These are phyloP conservation scores for Cryptococcus neoformans DNA, from an alignment of 1,284 basidiomycete genomes.

Conservation along the genomic window DNA sequence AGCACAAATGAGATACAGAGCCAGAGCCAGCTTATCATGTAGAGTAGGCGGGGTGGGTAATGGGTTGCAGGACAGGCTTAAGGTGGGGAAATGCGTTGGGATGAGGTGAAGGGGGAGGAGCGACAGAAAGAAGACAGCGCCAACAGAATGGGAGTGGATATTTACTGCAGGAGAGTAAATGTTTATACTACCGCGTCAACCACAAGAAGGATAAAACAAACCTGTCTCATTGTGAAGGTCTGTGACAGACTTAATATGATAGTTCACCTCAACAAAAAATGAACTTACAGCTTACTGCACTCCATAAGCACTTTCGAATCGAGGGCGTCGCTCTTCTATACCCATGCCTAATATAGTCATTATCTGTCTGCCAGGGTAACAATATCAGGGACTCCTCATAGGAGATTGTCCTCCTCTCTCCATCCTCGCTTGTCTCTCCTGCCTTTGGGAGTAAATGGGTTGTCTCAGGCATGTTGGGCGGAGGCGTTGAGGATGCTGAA, in stretches of 20 bases:
- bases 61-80: conserved; percentile 14
- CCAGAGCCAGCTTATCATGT: conserved; percentile 64
- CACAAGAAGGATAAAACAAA: conserved; percentile 30
- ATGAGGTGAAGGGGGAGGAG: conserved; percentile 59
- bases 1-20: conserved; percentile 68
- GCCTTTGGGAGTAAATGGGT: neutral
- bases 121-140: conserved; percentile 62
- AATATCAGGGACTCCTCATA: conserved; percentile 33
- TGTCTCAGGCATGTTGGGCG: neutral
- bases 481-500: neutral
- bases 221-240: conserved; percentile 82
- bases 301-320: conserved; percentile 63
- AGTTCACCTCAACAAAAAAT: neutral
- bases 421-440: neutral
- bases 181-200: neutral
- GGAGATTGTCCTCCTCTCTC: conserved; percentile 12
- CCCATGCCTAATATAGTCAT: conserved; percentile 68
- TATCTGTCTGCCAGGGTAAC: conserved; percentile 56
- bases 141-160: conserved; percentile 82
- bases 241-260: conserved; percentile 31
- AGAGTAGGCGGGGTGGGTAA: conserved; percentile 46
- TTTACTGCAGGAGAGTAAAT: conserved; percentile 60
- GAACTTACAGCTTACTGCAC: conserved; percentile 68
- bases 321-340: conserved; percentile 69
- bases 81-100: conserved; percentile 49